A percentile compares a stretch with the other conserved stretches of the same genome.
phyloP scores from a whole-genome alignment of 495 filamentous ascomycete species.

The Opeltia flavorubescens region DNA sequence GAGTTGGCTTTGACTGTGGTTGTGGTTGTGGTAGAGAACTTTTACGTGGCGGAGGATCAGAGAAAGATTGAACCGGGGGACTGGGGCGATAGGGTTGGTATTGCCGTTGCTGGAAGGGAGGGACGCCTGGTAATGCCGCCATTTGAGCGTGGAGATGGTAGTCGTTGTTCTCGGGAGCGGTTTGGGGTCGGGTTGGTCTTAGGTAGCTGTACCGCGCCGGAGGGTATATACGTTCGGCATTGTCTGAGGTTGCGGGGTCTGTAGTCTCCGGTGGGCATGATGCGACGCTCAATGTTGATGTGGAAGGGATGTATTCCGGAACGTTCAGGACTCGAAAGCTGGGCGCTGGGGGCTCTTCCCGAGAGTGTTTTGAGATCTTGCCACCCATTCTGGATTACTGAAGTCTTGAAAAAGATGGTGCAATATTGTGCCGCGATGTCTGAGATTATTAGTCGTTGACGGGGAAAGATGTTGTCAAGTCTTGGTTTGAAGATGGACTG shows the following conservation, averaged over 20 bases:
- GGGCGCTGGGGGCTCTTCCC: background rate
- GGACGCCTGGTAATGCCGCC: no score
- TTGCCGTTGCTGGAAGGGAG: no score
- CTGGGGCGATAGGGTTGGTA: background rate
- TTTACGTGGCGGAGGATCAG: background rate
- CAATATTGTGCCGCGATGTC: no score
- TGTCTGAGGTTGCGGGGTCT: background rate
- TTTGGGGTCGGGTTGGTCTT: no score
- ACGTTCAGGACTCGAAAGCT: background rate
- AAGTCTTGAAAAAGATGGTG: background rate
- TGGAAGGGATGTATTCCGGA: background rate
- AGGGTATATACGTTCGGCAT: no score
- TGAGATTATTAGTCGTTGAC: no score
- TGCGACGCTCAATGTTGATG: background rate
- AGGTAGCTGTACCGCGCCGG: no score
- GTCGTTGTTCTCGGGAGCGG: no score
- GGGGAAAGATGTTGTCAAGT: no score
- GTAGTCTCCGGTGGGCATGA: background rate
- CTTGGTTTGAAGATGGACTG: no score
- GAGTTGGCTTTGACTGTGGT: background rate
- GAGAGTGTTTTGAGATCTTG: background rate
- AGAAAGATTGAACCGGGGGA: background rate
- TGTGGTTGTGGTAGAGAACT: background rate
- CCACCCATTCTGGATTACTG: background rate
- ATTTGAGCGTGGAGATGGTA: no score